Base-by-base conservation (phyloP, 73 alveolate species). In the Paramecium primaurelia region DNA sequence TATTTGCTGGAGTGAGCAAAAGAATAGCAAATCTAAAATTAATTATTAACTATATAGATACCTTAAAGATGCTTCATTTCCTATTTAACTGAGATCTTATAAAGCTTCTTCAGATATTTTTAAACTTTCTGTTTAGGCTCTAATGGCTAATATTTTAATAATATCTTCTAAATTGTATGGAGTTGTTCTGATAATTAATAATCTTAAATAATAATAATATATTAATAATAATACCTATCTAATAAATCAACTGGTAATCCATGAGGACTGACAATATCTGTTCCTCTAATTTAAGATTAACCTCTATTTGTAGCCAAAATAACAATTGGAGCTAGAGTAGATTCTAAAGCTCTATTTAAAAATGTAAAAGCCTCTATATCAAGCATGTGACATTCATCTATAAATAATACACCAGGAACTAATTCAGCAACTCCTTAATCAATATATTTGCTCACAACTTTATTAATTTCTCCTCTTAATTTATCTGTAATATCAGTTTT, bases 241-340 rank as follows among this genome's bases (percentile, higher is more conserved):
- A 98, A 92, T 36, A 99, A 95, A 95, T 99, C 99, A 86, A 98
- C 98, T 20, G 99, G 99, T 59, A 99, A 97, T 26, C 99, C 99
- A 88, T 99, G 99, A 4, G 99, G 99, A 34, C 99, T 92, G 64
- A 94, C 95, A 93, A 99, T 98, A 49, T 99, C 99, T 26, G 99
- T 98, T 64, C 99, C 99, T 93, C 99, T 95, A 64, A 98, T 98
- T n/a, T 98, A 89, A 71, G 97, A 95, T 71, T 92, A 73, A 20
- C 99, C 99, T 96, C 99, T 95, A 95, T 99, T 99, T n/a, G 99
- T 99, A 28, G 99, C 99, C 44, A 99, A 94, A 85, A 99, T 98
- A 85, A 98, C 99, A 92, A 99, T 99, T n/a, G 99, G 99, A 51
- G 99, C 99, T 34, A 99, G 97, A 49, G 99, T 97, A 59, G 99